Evolutionary conservation across 106 monocot species (phyloP).

Genomic region (Phalaenopsis aphrodite): DNA sequence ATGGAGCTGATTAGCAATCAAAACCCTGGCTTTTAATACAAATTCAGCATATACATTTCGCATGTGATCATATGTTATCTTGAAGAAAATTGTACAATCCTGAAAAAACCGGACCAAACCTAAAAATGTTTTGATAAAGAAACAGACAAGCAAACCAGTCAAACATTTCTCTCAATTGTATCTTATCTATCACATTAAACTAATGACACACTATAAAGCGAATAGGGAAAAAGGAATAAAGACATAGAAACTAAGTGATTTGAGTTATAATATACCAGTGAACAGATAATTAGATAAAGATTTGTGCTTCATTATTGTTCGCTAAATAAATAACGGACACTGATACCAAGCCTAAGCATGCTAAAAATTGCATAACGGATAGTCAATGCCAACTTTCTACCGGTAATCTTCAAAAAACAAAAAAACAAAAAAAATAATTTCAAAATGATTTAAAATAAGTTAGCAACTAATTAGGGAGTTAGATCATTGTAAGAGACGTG

Average conservation of each 20-base stretch:
- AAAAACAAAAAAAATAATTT: background rate
- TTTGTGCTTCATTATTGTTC: background rate
- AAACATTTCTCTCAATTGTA: background rate
- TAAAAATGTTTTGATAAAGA: background rate
- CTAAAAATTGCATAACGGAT: background rate
- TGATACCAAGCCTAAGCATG: background rate
- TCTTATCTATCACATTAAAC: too few relatives aligned
- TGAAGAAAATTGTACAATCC: background rate
- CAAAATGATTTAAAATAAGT: background rate
- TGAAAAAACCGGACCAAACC: background rate
- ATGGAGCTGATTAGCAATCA: background rate
- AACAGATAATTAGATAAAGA: background rate
- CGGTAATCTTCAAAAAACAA: background rate
- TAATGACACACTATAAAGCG: background rate
- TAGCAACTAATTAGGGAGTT: background rate
- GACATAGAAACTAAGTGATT: background rate
- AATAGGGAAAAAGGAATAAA: background rate
- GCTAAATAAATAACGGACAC: background rate
- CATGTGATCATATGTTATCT: background rate
- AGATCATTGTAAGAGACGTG: too few relatives aligned
- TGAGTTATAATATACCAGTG: background rate
- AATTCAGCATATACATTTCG: background rate
- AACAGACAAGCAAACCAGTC: background rate
- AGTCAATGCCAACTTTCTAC: background rate
- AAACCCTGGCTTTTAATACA: background rate